Evolutionary conservation across 2,329 filamentous ascomycete species (phyloP).

Genomic region (Periconia sp.): DNA sequence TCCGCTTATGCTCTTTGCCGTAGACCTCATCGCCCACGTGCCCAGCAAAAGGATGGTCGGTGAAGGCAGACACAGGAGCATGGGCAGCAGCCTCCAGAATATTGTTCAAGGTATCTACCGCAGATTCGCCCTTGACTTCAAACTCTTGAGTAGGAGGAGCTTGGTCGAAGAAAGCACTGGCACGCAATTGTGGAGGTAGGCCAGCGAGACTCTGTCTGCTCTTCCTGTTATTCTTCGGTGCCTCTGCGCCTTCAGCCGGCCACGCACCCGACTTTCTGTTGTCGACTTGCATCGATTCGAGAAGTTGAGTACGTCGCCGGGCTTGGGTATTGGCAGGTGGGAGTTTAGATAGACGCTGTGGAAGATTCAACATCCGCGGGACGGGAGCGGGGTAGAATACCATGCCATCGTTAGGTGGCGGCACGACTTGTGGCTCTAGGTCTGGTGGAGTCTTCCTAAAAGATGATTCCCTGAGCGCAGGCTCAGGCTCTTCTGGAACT

Average conservation of each 20-base stretch:
- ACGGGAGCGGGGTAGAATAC: constrained; percentile 95
- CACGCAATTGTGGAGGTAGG: constrained; percentile 81
- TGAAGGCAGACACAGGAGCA: constrained; percentile 89
- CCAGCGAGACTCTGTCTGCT: constrained; percentile 51
- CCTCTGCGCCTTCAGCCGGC: constrained; percentile 35
- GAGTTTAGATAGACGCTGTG: constrained; percentile 79
- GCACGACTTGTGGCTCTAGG: constrained; percentile 31
- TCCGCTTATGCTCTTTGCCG: constrained; percentile 50
- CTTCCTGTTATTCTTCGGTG: constrained; percentile 25
- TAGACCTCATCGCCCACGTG: constrained; percentile 76
- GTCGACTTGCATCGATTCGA: constrained; percentile 63
- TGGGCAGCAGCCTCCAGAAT: constrained; percentile 87
- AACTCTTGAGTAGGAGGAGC: constrained; percentile 60
- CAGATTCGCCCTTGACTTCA: constrained; percentile 71
- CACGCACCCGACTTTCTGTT: constrained; percentile 56
- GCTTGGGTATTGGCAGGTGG: constrained; percentile 66
- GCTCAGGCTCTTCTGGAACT: constrained; percentile 29
- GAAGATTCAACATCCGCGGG: constrained; percentile 88
- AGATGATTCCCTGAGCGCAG: constrained; percentile 33
- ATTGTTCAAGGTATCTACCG: constrained; percentile 83
- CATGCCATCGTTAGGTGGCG: constrained; percentile 74
- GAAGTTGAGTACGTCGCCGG: constrained; percentile 71
- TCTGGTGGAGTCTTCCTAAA: constrained; percentile 47
- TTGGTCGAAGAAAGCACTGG: constrained; percentile 86
- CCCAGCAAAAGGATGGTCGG: constrained; percentile 81